Percentiles rank a stretch among this genome's conserved stretches.
Conservation (phyloP, 805 yeast genomes). For the Candida germanica region DNA sequence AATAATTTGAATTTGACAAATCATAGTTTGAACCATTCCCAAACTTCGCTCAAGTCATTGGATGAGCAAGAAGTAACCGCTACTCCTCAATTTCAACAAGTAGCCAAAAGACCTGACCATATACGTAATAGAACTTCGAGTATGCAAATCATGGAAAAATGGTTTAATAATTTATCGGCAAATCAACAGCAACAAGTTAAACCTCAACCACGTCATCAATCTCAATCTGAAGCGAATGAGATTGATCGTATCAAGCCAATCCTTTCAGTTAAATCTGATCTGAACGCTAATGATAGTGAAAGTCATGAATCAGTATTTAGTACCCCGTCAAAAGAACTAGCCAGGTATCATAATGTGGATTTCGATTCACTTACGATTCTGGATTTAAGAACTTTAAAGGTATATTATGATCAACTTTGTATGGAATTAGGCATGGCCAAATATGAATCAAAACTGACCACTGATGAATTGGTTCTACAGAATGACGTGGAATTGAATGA, state of each 20-base stretch:
- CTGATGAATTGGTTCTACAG: no score
- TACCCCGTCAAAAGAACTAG: slow-evolving; percentile 23
- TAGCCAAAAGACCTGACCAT: slow-evolving; percentile 23
- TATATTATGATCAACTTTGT: slow-evolving; percentile 39
- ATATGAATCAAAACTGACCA: slow-evolving; percentile 14
- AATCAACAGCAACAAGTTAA: slow-evolving; percentile 3
- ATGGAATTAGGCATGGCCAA: slow-evolving; percentile 15
- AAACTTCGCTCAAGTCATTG: slow-evolving; percentile 32
- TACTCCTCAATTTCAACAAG: slow-evolving; percentile 4
- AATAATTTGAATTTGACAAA: background rate
- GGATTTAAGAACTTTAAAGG: slow-evolving; percentile 32
- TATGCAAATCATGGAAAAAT: slow-evolving; percentile 41
- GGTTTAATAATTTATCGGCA: slow-evolving; percentile 34
- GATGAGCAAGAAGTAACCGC: slow-evolving; percentile 18
- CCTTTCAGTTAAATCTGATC: background rate
- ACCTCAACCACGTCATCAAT: background rate
- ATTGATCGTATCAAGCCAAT: background rate
- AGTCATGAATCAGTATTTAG: slow-evolving; percentile 21
- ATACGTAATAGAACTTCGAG: slow-evolving; percentile 34
- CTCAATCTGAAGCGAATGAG: background rate
- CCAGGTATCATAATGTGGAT: slow-evolving; percentile 31
- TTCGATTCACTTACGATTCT: slow-evolving; percentile 34
- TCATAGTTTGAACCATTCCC: slow-evolving; percentile 17
- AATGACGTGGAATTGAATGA: slow-evolving; percentile 10
- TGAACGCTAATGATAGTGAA: slow-evolving; percentile 10